Percentiles rank a stretch among this genome's conserved stretches.
Conservation (phyloP, 768 basidiomycete genomes). For the Agrocybe chaxingu region DNA sequence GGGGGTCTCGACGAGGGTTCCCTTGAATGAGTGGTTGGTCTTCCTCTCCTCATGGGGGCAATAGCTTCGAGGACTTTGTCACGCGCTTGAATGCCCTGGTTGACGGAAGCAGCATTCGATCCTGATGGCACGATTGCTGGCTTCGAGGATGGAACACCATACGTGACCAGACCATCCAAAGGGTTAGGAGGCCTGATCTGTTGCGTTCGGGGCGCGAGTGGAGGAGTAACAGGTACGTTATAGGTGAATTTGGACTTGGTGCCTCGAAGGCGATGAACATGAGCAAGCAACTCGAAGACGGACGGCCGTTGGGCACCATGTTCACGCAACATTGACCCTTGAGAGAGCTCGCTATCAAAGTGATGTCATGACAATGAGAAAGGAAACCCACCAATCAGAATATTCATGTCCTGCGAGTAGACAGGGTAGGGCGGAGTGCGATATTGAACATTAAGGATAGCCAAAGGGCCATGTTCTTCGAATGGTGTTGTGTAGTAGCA, state of each 20-base stretch:
- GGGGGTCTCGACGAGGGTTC: slow-evolving; percentile 28
- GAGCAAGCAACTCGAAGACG: slow-evolving; percentile 81
- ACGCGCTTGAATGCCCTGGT: slow-evolving; percentile 63
- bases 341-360: slow-evolving; percentile 9
- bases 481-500: slow-evolving; percentile 99
- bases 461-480: slow-evolving; percentile 94
- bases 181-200: slow-evolving; percentile 17
- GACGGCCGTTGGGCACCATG: slow-evolving; percentile 83
- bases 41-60: slow-evolving; percentile 73
- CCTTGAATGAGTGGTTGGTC: slow-evolving; percentile 37
- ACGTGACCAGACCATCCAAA: slow-evolving; percentile 26
- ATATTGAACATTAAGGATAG: slow-evolving; percentile 96
- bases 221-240: slow-evolving; percentile 46
- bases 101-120: slow-evolving; percentile 25
- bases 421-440: slow-evolving; percentile 85
- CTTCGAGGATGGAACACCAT: slow-evolving; percentile 16
- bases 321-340: slow-evolving; percentile 92
- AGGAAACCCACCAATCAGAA: slow-evolving; percentile 67
- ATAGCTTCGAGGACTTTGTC: slow-evolving; percentile 80
- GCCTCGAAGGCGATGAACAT: slow-evolving; percentile 84
- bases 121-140: slow-evolving; percentile 6
- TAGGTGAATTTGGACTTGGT: slow-evolving; percentile 82
- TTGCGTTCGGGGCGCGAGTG: slow-evolving; percentile 36
- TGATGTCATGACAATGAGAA: not conserved
- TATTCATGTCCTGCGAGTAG: slow-evolving; percentile 81